These are phyloP conservation scores for Backusella mclennaniae DNA, from an alignment of 192 early-diverging fungal species.

Conservation along the genomic window DNA sequence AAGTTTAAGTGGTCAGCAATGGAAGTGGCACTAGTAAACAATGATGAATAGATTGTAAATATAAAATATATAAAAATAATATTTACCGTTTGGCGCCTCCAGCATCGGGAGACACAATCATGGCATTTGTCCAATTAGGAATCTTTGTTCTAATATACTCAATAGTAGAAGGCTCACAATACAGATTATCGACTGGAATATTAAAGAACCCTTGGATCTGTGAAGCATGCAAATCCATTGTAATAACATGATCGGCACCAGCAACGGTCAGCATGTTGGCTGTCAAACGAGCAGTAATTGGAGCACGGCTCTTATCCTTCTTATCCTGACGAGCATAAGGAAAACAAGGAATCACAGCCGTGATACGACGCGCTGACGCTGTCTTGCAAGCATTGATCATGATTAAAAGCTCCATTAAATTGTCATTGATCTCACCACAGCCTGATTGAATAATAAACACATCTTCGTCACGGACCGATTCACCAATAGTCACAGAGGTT, in stretches of 20 bases:
- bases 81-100: constrained; percentile 87
- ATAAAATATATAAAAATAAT: not conserved
- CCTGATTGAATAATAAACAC: constrained; percentile 97
- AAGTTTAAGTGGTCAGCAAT: constrained; percentile 90
- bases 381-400: constrained; percentile 96
- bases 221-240: constrained; percentile 93
- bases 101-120: constrained; percentile 92
- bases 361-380: constrained; percentile 88
- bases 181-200: constrained; percentile 91
- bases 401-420: constrained; percentile 96
- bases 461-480: constrained; percentile 94
- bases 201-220: constrained; percentile 97
- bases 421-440: constrained; percentile 79
- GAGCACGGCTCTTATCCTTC: constrained; percentile 95
- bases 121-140: constrained; percentile 65
- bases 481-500: constrained; percentile 67
- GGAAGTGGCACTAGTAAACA: constrained; percentile 74
- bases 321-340: constrained; percentile 98
- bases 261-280: constrained; percentile 93
- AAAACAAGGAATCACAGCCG: constrained; percentile 95
- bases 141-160: constrained; percentile 82
- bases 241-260: constrained; percentile 98
- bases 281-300: constrained; percentile 93
- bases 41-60: not conserved
- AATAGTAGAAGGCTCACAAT: constrained; percentile 84